phyloP scores from a whole-genome alignment of 2,329 filamentous ascomycete genomes.

The Penicillium sp. region DNA sequence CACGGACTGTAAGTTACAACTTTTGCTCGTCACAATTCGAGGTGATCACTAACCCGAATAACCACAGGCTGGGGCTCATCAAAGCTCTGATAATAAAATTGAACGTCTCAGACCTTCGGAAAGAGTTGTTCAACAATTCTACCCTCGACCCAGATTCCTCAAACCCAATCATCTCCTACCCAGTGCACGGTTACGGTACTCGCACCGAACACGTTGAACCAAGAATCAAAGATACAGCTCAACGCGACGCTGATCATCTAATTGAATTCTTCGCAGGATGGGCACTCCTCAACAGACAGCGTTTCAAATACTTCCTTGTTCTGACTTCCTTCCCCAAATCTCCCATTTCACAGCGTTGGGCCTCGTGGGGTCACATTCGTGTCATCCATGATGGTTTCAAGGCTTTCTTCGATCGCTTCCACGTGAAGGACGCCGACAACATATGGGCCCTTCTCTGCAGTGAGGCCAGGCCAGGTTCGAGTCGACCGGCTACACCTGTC shows the following conservation, averaged over 20 bases:
- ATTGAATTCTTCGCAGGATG: conserved; percentile 43
- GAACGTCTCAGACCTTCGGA: conserved; percentile 19
- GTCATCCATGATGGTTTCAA: no score
- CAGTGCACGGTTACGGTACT: conserved; percentile 31
- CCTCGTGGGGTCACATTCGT: no score
- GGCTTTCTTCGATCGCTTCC: no score
- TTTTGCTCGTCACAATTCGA: neutral
- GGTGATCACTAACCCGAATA: neutral
- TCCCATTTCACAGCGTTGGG: neutral
- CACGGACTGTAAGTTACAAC: conserved; percentile 6
- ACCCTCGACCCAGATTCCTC: conserved; percentile 25
- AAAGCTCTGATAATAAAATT: conserved; percentile 25
- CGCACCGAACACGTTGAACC: conserved; percentile 26
- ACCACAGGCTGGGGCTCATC: conserved; percentile 10
- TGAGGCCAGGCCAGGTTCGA: no score
- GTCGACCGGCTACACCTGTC: no score
- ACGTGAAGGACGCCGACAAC: no score
- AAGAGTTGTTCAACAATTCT: conserved; percentile 9
- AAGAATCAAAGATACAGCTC: conserved; percentile 25
- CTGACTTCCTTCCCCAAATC: conserved; percentile 21
- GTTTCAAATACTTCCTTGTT: conserved; percentile 33
- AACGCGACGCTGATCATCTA: conserved; percentile 38
- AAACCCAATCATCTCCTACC: conserved; percentile 32
- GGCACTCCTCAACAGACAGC: conserved; percentile 32
- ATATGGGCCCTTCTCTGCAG: no score